Conservation (phyloP, 208 protist species). For the Blastocrithidia nonstop region DNA sequence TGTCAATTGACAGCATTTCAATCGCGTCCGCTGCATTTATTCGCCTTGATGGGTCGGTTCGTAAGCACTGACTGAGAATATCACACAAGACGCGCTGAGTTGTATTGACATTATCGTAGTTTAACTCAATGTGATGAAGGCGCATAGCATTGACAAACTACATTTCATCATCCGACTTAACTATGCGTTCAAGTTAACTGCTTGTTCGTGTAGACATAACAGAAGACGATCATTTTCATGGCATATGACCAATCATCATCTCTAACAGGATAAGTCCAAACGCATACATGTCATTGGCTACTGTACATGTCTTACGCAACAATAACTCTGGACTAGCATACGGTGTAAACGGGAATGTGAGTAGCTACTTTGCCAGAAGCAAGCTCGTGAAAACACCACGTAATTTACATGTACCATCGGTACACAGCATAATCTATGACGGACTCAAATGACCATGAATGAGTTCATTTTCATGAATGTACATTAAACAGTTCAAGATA, state of each 20-base stretch:
- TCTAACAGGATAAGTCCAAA: constrained; percentile 33
- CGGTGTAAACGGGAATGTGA: constrained; percentile 11
- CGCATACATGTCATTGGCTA: constrained; percentile 47
- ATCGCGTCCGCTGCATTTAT: not conserved
- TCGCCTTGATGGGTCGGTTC: constrained; percentile 4
- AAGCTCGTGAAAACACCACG: constrained; percentile 18
- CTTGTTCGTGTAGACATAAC: too few relatives aligned
- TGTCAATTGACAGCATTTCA: not conserved
- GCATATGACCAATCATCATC: constrained; percentile 9
- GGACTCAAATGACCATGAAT: constrained; percentile 47
- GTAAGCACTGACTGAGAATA: constrained; percentile 9
- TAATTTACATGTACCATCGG: constrained; percentile 44
- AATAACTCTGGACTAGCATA: constrained; percentile 57
- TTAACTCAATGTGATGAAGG: not conserved
- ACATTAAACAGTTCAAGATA: constrained; percentile 25
- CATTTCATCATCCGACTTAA: too few relatives aligned
- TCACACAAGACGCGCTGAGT: not conserved
- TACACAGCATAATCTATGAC: constrained; percentile 36
- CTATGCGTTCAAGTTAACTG: too few relatives aligned
- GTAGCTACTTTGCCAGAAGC: constrained; percentile 5
- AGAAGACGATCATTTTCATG: constrained; percentile 18
- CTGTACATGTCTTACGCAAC: constrained; percentile 14
- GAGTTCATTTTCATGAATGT: constrained; percentile 29
- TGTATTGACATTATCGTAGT: not conserved
- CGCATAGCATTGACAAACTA: not conserved